phyloP scores from a whole-genome alignment of 352 stramenopile species.

The Phytophthora crassamura region DNA sequence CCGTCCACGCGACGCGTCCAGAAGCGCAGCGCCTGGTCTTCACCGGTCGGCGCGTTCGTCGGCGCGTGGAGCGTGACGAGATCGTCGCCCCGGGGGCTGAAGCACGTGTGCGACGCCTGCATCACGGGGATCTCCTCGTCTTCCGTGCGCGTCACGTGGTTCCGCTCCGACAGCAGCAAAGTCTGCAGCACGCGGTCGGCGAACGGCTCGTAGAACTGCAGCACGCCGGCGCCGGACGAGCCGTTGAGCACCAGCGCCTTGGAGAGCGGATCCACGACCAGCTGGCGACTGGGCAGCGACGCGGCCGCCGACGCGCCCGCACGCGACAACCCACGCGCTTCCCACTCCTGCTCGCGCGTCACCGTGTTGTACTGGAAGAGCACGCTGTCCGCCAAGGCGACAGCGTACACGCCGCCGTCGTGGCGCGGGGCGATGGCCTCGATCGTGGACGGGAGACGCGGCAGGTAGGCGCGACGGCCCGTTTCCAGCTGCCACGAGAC shows the following conservation, averaged over 20 bases:
- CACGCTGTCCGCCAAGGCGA: slow-evolving; percentile 70
- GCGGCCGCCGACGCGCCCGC: slow-evolving; percentile 45
- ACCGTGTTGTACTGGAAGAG: slow-evolving; percentile 88
- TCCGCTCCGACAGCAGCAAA: slow-evolving; percentile 78
- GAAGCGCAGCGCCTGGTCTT: slow-evolving; percentile 77
- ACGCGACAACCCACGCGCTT: slow-evolving; percentile 66
- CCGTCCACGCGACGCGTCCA: slow-evolving; percentile 80
- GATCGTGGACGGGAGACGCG: slow-evolving; percentile 73
- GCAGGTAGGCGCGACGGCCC: slow-evolving; percentile 76
- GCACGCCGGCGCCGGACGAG: slow-evolving; percentile 56
- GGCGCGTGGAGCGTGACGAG: slow-evolving; percentile 70
- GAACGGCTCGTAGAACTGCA: slow-evolving; percentile 88
- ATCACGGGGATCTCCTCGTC: slow-evolving; percentile 64
- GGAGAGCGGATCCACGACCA: slow-evolving; percentile 71
- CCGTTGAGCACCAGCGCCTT: slow-evolving; percentile 72
- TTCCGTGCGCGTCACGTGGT: slow-evolving; percentile 85
- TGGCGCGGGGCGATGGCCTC: slow-evolving; percentile 57
- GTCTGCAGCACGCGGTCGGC: slow-evolving; percentile 78
- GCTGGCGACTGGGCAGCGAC: slow-evolving; percentile 59
- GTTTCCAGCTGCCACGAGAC: slow-evolving; percentile 89
- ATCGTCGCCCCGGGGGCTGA: slow-evolving; percentile 56
- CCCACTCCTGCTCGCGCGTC: slow-evolving; percentile 80
- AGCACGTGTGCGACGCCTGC: slow-evolving; percentile 57
- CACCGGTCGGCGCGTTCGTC: slow-evolving; percentile 28
- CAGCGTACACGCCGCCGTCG: slow-evolving; percentile 65